phyloP scores from a whole-genome alignment of 805 yeast species.

The Yamadazyma kitorensis region DNA sequence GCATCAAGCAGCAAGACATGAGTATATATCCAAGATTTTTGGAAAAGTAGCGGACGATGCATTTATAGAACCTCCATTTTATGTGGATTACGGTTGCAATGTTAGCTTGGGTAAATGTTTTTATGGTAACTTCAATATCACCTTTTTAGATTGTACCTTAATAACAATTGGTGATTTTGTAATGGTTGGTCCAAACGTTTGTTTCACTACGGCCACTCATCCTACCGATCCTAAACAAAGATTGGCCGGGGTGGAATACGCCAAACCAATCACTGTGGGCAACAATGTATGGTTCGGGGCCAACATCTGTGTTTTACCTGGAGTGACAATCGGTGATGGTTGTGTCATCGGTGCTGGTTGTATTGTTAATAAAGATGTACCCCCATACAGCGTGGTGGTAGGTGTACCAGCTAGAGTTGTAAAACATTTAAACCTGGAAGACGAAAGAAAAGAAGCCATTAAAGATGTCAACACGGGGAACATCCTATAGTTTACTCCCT shows the following conservation, averaged over 20 bases:
- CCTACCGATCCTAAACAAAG: slow-evolving; percentile 51
- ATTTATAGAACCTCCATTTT: slow-evolving; percentile 57
- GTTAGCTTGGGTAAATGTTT: slow-evolving; percentile 53
- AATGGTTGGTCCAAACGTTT: slow-evolving; percentile 61
- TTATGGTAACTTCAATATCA: slow-evolving; percentile 57
- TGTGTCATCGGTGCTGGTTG: slow-evolving; percentile 67
- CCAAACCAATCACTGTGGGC: slow-evolving; percentile 57
- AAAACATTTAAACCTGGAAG: slow-evolving; percentile 22
- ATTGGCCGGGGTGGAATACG: slow-evolving; percentile 47
- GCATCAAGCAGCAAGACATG: slow-evolving; percentile 34
- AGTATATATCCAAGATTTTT: slow-evolving; percentile 38
- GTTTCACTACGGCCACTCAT: slow-evolving; percentile 62
- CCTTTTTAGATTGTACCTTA: slow-evolving; percentile 57
- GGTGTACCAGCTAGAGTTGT: slow-evolving; percentile 61
- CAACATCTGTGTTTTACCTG: slow-evolving; percentile 54
- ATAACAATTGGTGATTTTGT: slow-evolving; percentile 61
- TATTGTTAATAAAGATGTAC: slow-evolving; percentile 58
- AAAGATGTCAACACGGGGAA: slow-evolving; percentile 4
- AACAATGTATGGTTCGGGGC: slow-evolving; percentile 70
- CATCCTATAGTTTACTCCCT: too few species aligned
- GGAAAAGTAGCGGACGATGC: slow-evolving; percentile 45
- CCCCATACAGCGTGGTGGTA: slow-evolving; percentile 53
- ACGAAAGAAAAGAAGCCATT: slow-evolving; percentile 14
- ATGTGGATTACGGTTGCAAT: slow-evolving; percentile 68
- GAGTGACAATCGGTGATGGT: slow-evolving; percentile 62